A percentile compares a stretch with the other conserved stretches of the same genome.
Evolutionary conservation across 192 early-diverging fungal species (phyloP).

Genomic region (Chytriomyces hyalinus): DNA sequence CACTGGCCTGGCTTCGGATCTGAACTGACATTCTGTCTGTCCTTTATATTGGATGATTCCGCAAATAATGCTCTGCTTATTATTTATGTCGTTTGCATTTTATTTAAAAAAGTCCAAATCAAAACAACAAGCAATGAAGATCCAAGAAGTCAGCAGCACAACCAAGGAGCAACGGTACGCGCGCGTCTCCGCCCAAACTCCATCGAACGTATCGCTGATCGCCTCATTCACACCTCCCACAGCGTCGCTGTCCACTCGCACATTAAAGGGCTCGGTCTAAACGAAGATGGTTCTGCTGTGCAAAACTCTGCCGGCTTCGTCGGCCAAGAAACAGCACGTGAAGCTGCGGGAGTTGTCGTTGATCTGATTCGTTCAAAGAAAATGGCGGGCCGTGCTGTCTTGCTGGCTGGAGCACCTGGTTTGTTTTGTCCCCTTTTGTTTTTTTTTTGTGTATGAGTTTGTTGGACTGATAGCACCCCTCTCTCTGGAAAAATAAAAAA

Average conservation of each 20-base stretch:
- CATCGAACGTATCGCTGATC: neutral
- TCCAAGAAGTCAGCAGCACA: slow-evolving; percentile 89
- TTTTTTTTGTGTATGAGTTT: neutral
- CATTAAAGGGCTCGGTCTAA: slow-evolving; percentile 92
- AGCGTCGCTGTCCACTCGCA: slow-evolving; percentile 91
- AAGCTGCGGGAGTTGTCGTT: slow-evolving; percentile 93
- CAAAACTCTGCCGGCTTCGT: slow-evolving; percentile 84
- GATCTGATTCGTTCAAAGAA: slow-evolving; percentile 95
- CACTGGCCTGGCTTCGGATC: neutral
- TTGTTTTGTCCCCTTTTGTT: neutral
- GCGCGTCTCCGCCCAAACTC: neutral
- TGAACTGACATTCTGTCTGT: neutral
- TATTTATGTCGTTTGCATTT: no score
- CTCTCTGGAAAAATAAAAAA: neutral
- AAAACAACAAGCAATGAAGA: slow-evolving; percentile 70
- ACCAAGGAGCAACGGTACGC: slow-evolving; percentile 85
- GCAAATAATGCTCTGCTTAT: no score
- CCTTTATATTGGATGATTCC: no score
- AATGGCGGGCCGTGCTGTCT: slow-evolving; percentile 94
- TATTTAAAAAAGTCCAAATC: neutral
- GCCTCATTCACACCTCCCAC: neutral
- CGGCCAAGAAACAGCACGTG: slow-evolving; percentile 94
- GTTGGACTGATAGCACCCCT: neutral
- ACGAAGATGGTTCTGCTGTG: slow-evolving; percentile 83
- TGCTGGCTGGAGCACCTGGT: slow-evolving; percentile 90